phyloP scores from a whole-genome alignment of 1,284 basidiomycete genomes.

The Phylloboletellus chloephorus region DNA sequence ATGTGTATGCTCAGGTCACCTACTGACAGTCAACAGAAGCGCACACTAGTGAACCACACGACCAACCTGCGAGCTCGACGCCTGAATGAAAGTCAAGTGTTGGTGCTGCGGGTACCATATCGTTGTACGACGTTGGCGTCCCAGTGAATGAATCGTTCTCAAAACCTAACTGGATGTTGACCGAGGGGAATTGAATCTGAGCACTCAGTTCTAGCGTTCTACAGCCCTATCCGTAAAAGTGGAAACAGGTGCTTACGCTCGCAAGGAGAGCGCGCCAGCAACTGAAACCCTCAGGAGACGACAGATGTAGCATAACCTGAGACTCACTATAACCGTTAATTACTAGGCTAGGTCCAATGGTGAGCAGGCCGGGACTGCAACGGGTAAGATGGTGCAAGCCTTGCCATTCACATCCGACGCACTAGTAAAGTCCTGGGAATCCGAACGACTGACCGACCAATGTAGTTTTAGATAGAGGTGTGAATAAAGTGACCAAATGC shows the following conservation, averaged over 20 bases:
- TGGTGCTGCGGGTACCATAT: not conserved
- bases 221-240: not conserved
- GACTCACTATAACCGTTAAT: constrained; percentile 3
- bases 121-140: not conserved
- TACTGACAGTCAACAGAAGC: not conserved
- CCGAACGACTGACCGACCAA: not conserved
- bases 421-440: constrained; percentile 5
- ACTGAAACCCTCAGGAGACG: not conserved
- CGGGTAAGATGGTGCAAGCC: not conserved
- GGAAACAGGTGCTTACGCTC: not conserved
- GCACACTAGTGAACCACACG: not conserved
- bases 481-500: not conserved
- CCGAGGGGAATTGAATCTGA: not conserved
- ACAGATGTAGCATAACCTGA: not conserved
- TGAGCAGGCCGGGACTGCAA: constrained; percentile 1
- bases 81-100: not conserved
- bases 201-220: not conserved
- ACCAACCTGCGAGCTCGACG: constrained; percentile 2
- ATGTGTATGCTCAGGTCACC: constrained; percentile 8
- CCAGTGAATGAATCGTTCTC: not conserved
- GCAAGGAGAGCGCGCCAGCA: not conserved
- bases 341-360: constrained; percentile 2
- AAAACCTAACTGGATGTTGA: constrained; percentile 1
- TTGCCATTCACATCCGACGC: not conserved
- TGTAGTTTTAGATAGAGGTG: not conserved